phyloP scores from a whole-genome alignment of 352 stramenopile genomes.

The Phytopythium helicoides region DNA sequence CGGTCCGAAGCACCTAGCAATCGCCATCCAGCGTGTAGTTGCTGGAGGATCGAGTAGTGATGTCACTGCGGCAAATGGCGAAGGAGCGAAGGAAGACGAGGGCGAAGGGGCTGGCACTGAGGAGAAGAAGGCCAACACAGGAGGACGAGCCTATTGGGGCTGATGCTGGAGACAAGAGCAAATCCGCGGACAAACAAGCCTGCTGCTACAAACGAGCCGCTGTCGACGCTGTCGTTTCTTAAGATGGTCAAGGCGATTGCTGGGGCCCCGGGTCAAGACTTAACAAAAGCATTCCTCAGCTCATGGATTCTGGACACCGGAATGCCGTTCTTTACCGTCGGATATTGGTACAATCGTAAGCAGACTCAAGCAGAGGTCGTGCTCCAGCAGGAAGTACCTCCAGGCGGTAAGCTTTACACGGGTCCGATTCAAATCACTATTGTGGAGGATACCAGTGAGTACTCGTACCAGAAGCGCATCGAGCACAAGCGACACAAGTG shows the following conservation, averaged over 20 bases:
- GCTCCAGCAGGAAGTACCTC: slow-evolving; percentile 77
- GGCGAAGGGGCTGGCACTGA: slow-evolving; percentile 24
- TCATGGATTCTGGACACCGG: slow-evolving; percentile 80
- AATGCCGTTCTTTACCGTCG: slow-evolving; percentile 86
- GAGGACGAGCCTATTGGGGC: slow-evolving; percentile 36
- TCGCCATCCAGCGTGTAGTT: slow-evolving; percentile 78
- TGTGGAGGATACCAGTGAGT: slow-evolving; percentile 83
- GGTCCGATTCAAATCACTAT: slow-evolving; percentile 83
- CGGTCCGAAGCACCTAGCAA: slow-evolving; percentile 62
- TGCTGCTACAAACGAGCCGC: slow-evolving; percentile 32
- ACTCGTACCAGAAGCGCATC: slow-evolving; percentile 79
- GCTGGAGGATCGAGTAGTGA: slow-evolving; percentile 33
- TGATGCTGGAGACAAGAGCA: slow-evolving; percentile 11
- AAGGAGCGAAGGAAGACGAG: slow-evolving; percentile 18
- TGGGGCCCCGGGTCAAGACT: slow-evolving; percentile 68
- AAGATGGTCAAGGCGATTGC: slow-evolving; percentile 81
- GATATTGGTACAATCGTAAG: slow-evolving; percentile 89
- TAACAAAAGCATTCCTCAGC: slow-evolving; percentile 78
- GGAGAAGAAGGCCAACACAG: slow-evolving; percentile 18
- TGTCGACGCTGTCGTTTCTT: slow-evolving; percentile 76
- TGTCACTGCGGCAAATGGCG: slow-evolving; percentile 14
- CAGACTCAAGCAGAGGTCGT: slow-evolving; percentile 85
- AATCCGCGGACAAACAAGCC: slow-evolving; percentile 12
- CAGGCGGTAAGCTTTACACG: slow-evolving; percentile 76
- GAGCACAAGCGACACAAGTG: slow-evolving; percentile 85